These are phyloP conservation scores for Stropharia rugosoannulata DNA, from an alignment of 768 basidiomycete species.

Conservation along the genomic window DNA sequence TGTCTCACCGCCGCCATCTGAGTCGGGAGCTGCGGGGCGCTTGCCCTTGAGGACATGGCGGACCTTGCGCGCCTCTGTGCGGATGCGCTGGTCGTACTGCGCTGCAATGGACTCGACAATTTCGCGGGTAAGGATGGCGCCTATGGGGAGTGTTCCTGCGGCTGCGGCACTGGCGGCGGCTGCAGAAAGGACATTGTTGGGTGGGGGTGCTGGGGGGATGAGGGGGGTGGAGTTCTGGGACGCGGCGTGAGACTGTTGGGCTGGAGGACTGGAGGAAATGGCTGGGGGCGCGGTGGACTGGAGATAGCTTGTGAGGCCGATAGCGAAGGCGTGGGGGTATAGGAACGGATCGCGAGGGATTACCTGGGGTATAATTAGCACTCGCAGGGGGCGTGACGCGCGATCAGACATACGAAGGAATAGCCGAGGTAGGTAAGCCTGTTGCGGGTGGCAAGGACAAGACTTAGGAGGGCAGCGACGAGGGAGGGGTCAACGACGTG, in stretches of 20 bases:
- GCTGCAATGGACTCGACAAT: constrained; percentile 45
- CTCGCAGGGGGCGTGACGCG: neutral
- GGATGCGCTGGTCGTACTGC: constrained; percentile 46
- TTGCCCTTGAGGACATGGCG: constrained; percentile 62
- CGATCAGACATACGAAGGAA: constrained; percentile 8
- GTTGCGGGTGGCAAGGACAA: constrained; percentile 67
- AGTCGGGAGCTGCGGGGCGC: constrained; percentile 42
- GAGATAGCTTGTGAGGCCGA: constrained; percentile 42
- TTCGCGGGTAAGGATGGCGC: constrained; percentile 38
- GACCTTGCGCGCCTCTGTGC: constrained; percentile 55
- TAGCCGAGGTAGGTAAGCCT: constrained; percentile 61
- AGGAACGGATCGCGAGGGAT: constrained; percentile 81
- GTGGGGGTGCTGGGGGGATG: constrained; percentile 19
- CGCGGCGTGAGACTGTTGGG: constrained; percentile 11
- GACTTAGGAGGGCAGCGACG: constrained; percentile 67
- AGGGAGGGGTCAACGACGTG: constrained; percentile 72
- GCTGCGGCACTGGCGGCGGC: constrained; percentile 11
- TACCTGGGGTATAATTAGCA: constrained; percentile 16
- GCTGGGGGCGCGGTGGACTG: constrained; percentile 21
- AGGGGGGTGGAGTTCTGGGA: constrained; percentile 18
- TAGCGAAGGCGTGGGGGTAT: constrained; percentile 58
- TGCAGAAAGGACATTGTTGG: constrained; percentile 13
- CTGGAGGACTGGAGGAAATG: neutral
- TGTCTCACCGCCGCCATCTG: constrained; percentile 12
- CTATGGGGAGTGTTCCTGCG: constrained; percentile 12